Conservation (phyloP, 208 protist species). For the Trichomonas vaginalis region DNA sequence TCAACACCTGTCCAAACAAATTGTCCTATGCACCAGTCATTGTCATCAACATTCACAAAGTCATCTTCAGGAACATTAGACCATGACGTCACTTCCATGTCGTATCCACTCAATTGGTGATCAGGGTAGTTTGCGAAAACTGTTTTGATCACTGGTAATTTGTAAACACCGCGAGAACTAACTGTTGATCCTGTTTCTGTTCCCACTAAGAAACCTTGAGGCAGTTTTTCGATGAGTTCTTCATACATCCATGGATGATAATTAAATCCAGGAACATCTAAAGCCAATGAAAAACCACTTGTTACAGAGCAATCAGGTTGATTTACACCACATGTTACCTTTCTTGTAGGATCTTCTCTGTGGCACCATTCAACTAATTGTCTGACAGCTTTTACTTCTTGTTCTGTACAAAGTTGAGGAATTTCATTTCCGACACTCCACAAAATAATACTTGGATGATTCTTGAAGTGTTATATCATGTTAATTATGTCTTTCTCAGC, state of each 20-base stretch:
- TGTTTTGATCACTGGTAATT: not conserved
- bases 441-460: not conserved
- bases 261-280: not conserved
- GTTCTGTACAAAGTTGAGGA: not conserved
- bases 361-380: not conserved
- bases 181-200: not conserved
- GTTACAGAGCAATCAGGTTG: not conserved
- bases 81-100: not conserved
- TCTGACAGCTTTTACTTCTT: not conserved
- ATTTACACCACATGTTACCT: not conserved
- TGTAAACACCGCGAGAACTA: not conserved
- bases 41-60: not conserved
- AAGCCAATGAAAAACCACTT: not conserved
- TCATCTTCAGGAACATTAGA: not conserved
- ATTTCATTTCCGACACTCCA: not conserved
- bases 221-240: not conserved
- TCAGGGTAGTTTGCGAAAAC: not conserved
- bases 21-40: not conserved
- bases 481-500: not conserved
- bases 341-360: not conserved
- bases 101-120: not conserved
- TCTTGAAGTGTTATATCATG: not conserved
- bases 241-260: not conserved
- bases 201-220: not conserved
- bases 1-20: not conserved